Evolutionary conservation across 371 early-diverging fungal species (phyloP), one percentile per base, ranked within the genome.

Genomic region (Circinella umbellata): DNA sequence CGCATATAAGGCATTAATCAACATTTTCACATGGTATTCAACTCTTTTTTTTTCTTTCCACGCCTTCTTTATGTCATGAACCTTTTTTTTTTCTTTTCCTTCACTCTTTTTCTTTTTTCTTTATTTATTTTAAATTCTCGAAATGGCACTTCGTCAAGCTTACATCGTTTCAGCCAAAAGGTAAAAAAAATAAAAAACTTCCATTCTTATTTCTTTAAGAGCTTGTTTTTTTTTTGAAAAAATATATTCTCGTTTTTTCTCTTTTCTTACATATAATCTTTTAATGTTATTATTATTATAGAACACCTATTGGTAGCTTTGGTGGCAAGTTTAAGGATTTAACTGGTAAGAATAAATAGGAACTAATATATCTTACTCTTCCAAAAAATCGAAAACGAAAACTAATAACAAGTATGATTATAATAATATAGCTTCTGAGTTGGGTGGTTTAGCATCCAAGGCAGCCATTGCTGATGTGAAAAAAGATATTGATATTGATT

Each of bases 371-470:
- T 9, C 47, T 47, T 11, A 47, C 11, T 39, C 9, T 34, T 55
- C 1, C 1, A n/a, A 10, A n/a, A 8, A n/a, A 55, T 14, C 36
- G 1, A 9, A 47, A 47, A 36, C 42, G 17, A 38, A 48, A 60
- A 61, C 8, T 34, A 55, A 27, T 27, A 47, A 4, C 17, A 17
- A 27, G 3, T 20, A 27, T 35, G 36, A 4, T 10, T 15, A n/a
- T 55, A 17, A 27, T 27, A 13, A 13, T 27, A 36, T 54, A 83
- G 98, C 98, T 49, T 88, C 90, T 72, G 95, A 97, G 77, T 90
- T 98, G 36, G 97, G 96, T 72, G 97, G 95, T 35, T 73, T 96
- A 42, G 96, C 97, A 9, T 92, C 97, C 70, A 91, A 89, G 73
- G 98, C 97, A 10, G 97, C 95, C 9, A 70, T 97, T 57, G 88